phyloP scores from a whole-genome alignment of 257 asterid genomes.

The Solanum boliviense region DNA sequence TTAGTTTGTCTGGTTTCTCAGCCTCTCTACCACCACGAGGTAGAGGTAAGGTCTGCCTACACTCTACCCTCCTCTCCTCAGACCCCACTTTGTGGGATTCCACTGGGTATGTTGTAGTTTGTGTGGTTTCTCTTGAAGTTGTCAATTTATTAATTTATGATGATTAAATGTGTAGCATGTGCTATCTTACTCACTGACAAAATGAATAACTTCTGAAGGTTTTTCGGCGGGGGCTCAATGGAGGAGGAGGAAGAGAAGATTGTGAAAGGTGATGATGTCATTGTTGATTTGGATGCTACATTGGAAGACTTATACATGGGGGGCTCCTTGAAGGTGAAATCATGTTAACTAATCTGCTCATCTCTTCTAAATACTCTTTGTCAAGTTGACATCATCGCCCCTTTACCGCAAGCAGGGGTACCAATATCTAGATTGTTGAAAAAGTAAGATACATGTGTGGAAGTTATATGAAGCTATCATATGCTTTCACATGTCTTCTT shows the following conservation, averaged over 20 bases:
- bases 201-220: slow-evolving; percentile 23
- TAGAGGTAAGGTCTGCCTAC: neutral
- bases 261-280: slow-evolving; percentile 86
- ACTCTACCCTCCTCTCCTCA: neutral
- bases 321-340: slow-evolving; percentile 76
- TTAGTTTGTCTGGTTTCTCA: neutral
- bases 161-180: neutral
- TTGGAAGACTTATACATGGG: slow-evolving; percentile 97
- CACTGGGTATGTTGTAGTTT: neutral
- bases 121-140: neutral
- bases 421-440: neutral
- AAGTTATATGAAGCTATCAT: neutral
- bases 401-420: neutral
- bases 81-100: neutral
- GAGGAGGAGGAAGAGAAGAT: slow-evolving; percentile 97
- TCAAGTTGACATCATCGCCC: neutral
- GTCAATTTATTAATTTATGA: neutral
- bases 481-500: neutral
- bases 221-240: slow-evolving; percentile 83
- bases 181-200: slow-evolving; percentile 11
- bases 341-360: neutral
- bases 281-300: slow-evolving; percentile 84
- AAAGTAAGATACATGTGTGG: neutral
- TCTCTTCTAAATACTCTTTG: neutral
- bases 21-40: neutral